These are phyloP conservation scores for Shiraia sp. DNA, from an alignment of 2,329 filamentous ascomycete species.

Conservation along the genomic window DNA sequence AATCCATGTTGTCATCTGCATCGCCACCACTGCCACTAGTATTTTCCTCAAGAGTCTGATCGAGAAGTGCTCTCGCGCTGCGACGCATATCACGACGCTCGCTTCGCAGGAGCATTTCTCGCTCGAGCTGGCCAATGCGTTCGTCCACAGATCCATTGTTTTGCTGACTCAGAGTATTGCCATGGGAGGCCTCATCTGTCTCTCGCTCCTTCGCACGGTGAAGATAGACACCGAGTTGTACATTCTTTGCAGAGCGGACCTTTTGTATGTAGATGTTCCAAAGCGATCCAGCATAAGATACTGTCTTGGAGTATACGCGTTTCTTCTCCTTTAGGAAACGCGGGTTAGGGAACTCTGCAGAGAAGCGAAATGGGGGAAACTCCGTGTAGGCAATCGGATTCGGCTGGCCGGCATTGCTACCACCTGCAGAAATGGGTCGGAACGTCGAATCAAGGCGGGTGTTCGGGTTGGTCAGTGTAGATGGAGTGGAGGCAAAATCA, in stretches of 20 bases:
- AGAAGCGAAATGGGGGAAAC: constrained; percentile 63
- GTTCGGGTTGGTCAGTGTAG: constrained; percentile 42
- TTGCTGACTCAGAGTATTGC: constrained; percentile 44
- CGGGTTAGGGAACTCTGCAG: constrained; percentile 61
- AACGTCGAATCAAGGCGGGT: constrained; percentile 31
- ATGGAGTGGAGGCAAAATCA: constrained; percentile 56
- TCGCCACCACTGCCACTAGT: constrained; percentile 53
- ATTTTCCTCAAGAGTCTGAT: constrained; percentile 44
- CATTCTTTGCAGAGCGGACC: constrained; percentile 57
- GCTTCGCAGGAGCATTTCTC: constrained; percentile 55
- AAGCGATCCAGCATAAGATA: constrained; percentile 62
- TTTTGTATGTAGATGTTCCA: constrained; percentile 69
- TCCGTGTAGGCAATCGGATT: constrained; percentile 55
- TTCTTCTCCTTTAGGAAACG: constrained; percentile 62
- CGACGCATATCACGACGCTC: constrained; percentile 39
- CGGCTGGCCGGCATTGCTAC: constrained; percentile 40
- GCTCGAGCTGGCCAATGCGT: constrained; percentile 58
- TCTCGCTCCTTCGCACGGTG: constrained; percentile 62
- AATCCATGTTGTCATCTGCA: constrained; percentile 45
- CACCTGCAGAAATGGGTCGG: constrained; percentile 41
- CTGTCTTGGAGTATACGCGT: constrained; percentile 61
- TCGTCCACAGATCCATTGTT: constrained; percentile 55
- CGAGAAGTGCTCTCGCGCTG: constrained; percentile 24
- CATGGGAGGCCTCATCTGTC: constrained; percentile 48
- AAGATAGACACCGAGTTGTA: constrained; percentile 63